These are phyloP conservation scores for Pisolithus orientalis DNA, from an alignment of 768 basidiomycete species.

Conservation along the genomic window DNA sequence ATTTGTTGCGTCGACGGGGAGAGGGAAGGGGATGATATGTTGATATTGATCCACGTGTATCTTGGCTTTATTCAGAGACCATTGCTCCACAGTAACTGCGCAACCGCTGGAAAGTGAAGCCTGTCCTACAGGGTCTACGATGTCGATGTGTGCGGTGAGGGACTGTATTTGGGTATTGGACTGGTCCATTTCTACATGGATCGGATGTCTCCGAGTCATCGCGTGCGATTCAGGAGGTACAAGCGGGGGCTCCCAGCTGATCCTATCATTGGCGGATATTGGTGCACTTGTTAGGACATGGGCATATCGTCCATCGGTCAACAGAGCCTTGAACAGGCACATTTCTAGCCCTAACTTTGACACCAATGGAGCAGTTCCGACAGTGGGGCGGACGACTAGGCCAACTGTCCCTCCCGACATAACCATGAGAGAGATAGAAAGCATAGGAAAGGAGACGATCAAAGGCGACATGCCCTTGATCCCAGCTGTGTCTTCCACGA, in stretches of 20 bases:
- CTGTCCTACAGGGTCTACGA: conserved; percentile 17
- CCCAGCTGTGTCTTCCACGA: conserved; percentile 14
- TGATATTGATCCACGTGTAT: conserved; percentile 13
- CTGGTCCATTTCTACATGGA: conserved; percentile 11
- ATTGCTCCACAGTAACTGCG: conserved; percentile 13
- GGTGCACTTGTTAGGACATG: conserved; percentile 22
- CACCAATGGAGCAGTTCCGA: background rate
- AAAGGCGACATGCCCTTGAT: conserved; percentile 13
- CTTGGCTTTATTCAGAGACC: background rate
- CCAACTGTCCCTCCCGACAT: conserved; percentile 10
- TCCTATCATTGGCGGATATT: background rate
- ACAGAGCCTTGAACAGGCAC: conserved; percentile 14
- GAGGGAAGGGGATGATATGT: conserved; percentile 34
- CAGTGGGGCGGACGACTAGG: conserved; percentile 15
- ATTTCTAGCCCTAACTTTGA: background rate
- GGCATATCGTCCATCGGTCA: conserved; percentile 13
- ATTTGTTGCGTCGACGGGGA: conserved; percentile 35
- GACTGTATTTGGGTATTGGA: conserved; percentile 11
- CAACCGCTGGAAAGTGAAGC: conserved; percentile 12
- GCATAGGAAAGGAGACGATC: conserved; percentile 18
- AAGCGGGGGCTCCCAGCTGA: conserved; percentile 3
- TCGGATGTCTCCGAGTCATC: conserved; percentile 11
- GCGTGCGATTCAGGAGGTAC: conserved; percentile 1
- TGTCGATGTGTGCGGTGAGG: conserved; percentile 14
- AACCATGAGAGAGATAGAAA: conserved; percentile 13